These are phyloP conservation scores for Chenopodium album DNA, from an alignment of 148 eudicot genomes.

Conservation along the genomic window DNA sequence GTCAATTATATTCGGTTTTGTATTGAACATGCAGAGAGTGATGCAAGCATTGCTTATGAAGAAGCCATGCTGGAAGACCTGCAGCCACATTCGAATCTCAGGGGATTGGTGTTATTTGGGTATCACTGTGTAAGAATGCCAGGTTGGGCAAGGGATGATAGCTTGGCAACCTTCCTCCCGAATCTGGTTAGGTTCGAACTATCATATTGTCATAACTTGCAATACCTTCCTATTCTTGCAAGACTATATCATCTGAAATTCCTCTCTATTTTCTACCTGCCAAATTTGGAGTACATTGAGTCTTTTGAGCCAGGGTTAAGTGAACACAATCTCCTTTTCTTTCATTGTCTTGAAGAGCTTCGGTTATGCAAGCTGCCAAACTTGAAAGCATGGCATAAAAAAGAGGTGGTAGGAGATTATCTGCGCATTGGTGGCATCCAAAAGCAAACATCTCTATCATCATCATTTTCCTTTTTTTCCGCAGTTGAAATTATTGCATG, in stretches of 20 bases:
- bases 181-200: constrained; percentile 21
- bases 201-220: background rate
- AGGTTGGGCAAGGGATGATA: constrained; percentile 17
- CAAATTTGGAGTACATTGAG: constrained; percentile 23
- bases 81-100: constrained; percentile 29
- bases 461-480: constrained; percentile 17
- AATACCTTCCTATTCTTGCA: constrained; percentile 10
- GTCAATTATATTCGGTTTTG: constrained; percentile 2
- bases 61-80: constrained; percentile 15
- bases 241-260: constrained; percentile 8
- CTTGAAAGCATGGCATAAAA: constrained; percentile 24
- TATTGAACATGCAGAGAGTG: constrained; percentile 5
- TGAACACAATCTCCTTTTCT: background rate
- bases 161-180: constrained; percentile 16
- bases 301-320: background rate
- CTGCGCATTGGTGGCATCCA: too few relatives aligned
- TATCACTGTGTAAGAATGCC: constrained; percentile 23
- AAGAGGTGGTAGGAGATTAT: background rate
- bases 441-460: too few relatives aligned
- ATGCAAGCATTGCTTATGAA: constrained; percentile 5
- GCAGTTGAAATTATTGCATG: constrained; percentile 14
- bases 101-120: background rate
- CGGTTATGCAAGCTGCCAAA: constrained; percentile 15
- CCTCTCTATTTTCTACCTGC: background rate
- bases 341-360: constrained; percentile 23